Evolutionary conservation across 2,329 filamentous ascomycete genomes (phyloP).

Genomic region (Pseudocercospora eumusae): DNA sequence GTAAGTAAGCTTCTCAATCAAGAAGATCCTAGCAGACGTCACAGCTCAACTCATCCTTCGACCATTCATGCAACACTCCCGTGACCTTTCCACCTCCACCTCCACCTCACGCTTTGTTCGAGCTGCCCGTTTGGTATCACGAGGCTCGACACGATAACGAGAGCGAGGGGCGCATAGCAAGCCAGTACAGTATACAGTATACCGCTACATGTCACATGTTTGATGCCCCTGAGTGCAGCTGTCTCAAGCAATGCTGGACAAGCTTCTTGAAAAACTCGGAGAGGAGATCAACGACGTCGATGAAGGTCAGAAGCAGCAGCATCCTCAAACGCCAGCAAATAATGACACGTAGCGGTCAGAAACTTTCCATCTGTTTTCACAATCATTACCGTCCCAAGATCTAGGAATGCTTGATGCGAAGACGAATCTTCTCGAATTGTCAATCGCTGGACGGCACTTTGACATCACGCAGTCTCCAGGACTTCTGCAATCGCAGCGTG

Average conservation of each 20-base stretch:
- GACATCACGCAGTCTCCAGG: constrained; percentile 80
- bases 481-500: constrained; percentile 73
- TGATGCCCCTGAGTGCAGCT: not conserved
- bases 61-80: too few relatives aligned
- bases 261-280: constrained; percentile 23
- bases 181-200: not conserved
- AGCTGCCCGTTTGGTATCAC: not conserved
- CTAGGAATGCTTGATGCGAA: constrained; percentile 82
- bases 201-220: not conserved
- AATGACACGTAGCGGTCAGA: constrained; percentile 56
- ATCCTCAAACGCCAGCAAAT: not conserved
- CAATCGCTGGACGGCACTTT: constrained; percentile 68
- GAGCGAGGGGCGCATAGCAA: not conserved
- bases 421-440: constrained; percentile 56
- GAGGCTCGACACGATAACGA: constrained; percentile 8
- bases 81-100: too few relatives aligned
- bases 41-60: not conserved
- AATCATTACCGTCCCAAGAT: constrained; percentile 69
- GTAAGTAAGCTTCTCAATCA: not conserved
- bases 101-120: not conserved
- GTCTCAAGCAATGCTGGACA: constrained; percentile 15
- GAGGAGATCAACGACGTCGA: constrained; percentile 28
- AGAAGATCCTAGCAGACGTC: not conserved
- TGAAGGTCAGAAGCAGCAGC: constrained; percentile 26
- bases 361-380: constrained; percentile 82